Evolutionary conservation across 2,329 filamentous ascomycete genomes (phyloP).

Genomic region (Pyrenochaeta sp.): DNA sequence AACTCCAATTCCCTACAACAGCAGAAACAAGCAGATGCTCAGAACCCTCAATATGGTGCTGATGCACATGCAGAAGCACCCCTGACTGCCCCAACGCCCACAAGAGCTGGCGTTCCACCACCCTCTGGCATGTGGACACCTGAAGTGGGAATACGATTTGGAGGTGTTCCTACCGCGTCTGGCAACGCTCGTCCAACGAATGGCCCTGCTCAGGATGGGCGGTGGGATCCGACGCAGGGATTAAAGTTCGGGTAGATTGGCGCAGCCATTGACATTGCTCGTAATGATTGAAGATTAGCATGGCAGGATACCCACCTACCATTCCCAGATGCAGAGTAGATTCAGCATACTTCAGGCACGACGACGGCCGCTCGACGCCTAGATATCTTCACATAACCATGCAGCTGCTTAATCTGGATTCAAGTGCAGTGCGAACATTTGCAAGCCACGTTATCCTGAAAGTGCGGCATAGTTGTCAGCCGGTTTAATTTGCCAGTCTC

Average conservation of each 20-base stretch:
- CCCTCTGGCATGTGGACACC: slow-evolving; percentile 76
- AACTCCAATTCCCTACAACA: slow-evolving; percentile 54
- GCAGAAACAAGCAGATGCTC: slow-evolving; percentile 59
- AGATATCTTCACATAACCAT: background rate
- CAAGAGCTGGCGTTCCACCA: slow-evolving; percentile 47
- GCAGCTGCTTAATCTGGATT: background rate
- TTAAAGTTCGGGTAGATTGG: slow-evolving; percentile 48
- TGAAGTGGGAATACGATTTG: slow-evolving; percentile 82
- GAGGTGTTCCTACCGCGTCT: slow-evolving; percentile 50
- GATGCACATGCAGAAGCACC: slow-evolving; percentile 60
- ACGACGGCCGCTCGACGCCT: background rate
- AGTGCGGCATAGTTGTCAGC: background rate
- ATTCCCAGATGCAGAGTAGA: slow-evolving; percentile 4
- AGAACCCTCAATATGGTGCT: slow-evolving; percentile 67
- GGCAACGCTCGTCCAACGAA: slow-evolving; percentile 42
- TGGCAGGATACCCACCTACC: slow-evolving; percentile 2
- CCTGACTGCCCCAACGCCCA: slow-evolving; percentile 59
- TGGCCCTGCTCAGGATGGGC: slow-evolving; percentile 46
- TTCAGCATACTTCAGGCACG: background rate
- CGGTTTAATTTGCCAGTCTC: too few species aligned
- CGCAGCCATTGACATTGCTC: background rate
- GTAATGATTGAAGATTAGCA: background rate
- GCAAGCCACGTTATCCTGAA: background rate
- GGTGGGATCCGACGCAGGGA: slow-evolving; percentile 52
- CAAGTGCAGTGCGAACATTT: background rate